Base-by-base conservation (phyloP, 768 basidiomycete genomes). In the Naganishia kalamii region DNA sequence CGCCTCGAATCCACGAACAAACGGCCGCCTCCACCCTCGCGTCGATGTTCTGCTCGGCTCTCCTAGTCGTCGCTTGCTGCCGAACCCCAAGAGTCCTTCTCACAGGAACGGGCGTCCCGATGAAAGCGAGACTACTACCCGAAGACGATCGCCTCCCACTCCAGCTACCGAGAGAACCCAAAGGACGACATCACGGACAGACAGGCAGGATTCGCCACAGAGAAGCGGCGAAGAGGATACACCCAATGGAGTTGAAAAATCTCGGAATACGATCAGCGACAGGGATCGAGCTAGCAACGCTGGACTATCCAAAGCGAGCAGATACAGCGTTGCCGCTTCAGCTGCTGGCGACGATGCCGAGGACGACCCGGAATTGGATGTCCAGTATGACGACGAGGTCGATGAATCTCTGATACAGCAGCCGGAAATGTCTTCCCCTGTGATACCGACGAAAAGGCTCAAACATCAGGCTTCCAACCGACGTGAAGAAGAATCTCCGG, bases 391-490 rank as follows among this genome's bases (percentile, higher is more conserved):
- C 29, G 48, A 50, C 21, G 46, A 62, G 40, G 37, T 43, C 11
- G 52, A 61, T 3, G 65, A 46, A 19, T 62, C 54, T 57, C 23
- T 57, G 54, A 21, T 57, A 12, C 54, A 57, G 23, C 54, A 57
- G 35, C 54, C 54, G 29, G 54, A 57, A 23, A 25, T 17, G 23
- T 57, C 54, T 8, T 57, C 54, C 13, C 54, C 54, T 21, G 54
- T n/a, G 12, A 21, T 23, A 6, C 35, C 35, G 29, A 41, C 37
- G 32, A 54, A 59, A 11, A 47, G 47, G 8, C 40, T 60, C 27
- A 47, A 46, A 3, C 51, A 61, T 21, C 62, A 60, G 19, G 49
- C 4, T 5, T 63, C 50, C 43, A 62, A 70, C 40, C 64, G 65
- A 25, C 46, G 65, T 25, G 60, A 62, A 30, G 61, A 63, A 17